Percentiles rank a stretch among this genome's conserved stretches.
phyloP scores from a whole-genome alignment of 768 basidiomycete genomes.

The Leccinum uliginosum region DNA sequence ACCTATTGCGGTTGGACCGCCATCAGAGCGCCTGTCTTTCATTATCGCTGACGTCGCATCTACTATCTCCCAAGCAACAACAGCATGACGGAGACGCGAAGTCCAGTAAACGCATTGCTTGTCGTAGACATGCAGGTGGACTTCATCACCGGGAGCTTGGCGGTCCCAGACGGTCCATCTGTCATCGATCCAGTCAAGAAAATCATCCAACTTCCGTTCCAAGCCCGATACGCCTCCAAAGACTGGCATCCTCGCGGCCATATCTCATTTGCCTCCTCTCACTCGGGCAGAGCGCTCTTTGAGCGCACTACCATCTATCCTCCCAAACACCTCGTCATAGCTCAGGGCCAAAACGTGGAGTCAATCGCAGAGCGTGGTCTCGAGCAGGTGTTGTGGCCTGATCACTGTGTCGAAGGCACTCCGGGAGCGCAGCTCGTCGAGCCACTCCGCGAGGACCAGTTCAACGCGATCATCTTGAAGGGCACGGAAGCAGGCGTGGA shows the following conservation, averaged over 20 bases:
- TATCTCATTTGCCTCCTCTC: conserved; percentile 63
- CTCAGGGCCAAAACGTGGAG: conserved; percentile 17
- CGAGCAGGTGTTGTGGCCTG: conserved; percentile 72
- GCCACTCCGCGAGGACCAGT: conserved; percentile 39
- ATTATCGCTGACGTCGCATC: neutral
- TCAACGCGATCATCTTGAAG: conserved; percentile 47
- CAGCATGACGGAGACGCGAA: conserved; percentile 14
- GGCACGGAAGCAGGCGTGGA: conserved; percentile 60
- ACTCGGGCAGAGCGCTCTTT: conserved; percentile 37
- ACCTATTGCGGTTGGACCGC: neutral
- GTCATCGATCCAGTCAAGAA: conserved; percentile 54
- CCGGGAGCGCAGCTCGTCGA: conserved; percentile 59
- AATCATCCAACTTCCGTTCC: conserved; percentile 57
- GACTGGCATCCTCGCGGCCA: conserved; percentile 61
- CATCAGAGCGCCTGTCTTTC: neutral
- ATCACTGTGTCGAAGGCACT: conserved; percentile 65
- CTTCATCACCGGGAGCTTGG: conserved; percentile 72
- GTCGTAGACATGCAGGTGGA: conserved; percentile 84
- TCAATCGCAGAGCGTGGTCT: conserved; percentile 23
- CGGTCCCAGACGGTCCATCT: conserved; percentile 56
- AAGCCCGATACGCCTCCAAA: conserved; percentile 47
- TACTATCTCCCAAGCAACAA: neutral
- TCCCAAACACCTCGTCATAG: conserved; percentile 31
- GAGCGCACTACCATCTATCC: conserved; percentile 36
- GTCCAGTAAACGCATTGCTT: conserved; percentile 45